phyloP scores from a whole-genome alignment of 2,329 filamentous ascomycete genomes.

The Annulohypoxylon truncatum region DNA sequence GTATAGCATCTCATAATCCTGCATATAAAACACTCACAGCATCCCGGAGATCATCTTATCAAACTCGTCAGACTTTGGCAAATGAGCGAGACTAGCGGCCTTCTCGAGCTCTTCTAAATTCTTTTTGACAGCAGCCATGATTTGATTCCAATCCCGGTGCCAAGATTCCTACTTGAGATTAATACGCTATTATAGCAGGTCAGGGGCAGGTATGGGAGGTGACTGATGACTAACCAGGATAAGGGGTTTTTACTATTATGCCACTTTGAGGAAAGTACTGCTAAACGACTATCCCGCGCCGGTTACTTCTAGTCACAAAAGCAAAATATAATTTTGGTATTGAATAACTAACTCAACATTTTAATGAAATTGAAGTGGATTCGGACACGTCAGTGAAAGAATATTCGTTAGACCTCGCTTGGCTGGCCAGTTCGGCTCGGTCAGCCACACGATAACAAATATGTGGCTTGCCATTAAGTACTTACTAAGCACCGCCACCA shows the following conservation, averaged over 20 bases:
- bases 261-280: neutral
- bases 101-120: constrained; percentile 25
- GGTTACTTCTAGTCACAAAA: neutral
- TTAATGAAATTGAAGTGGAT: neutral
- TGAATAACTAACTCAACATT: neutral
- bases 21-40: constrained; percentile 57
- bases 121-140: constrained; percentile 30
- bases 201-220: neutral
- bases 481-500: constrained; percentile 13
- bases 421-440: constrained; percentile 3
- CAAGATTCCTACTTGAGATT: neutral
- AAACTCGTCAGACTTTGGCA: constrained; percentile 64
- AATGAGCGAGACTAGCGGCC: constrained; percentile 18
- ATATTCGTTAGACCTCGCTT: neutral
- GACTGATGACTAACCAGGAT: neutral
- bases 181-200: neutral
- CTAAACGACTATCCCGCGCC: neutral
- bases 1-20: neutral
- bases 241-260: neutral
- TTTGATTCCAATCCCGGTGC: neutral
- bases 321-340: neutral
- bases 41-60: constrained; percentile 74
- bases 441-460: neutral
- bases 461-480: neutral
- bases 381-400: constrained; percentile 22